Evolutionary conservation across 2,329 filamentous ascomycete species (phyloP).

Genomic region (Cladosporium sp.): DNA sequence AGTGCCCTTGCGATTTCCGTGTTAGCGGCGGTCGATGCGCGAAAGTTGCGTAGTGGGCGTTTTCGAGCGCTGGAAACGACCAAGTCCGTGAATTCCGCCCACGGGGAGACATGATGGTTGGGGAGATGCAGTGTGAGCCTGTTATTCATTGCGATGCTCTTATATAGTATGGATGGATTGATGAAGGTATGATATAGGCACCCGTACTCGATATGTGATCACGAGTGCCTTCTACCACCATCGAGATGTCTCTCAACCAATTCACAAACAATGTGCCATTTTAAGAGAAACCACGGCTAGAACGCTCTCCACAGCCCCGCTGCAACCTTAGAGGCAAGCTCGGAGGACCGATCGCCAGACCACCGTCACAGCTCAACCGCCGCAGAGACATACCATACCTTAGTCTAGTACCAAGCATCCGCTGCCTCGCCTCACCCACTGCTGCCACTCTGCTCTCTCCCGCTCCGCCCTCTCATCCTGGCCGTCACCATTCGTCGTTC

Average conservation of each 20-base stretch:
- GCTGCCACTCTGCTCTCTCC: neutral
- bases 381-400: slow-evolving; percentile 13
- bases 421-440: slow-evolving; percentile 1
- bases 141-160: neutral
- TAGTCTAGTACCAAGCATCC: slow-evolving; percentile 1
- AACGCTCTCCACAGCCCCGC: slow-evolving; percentile 7
- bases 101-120: neutral
- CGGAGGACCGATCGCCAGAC: neutral
- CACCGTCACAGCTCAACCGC: slow-evolving; percentile 1
- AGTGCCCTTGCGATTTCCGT: neutral
- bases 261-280: neutral
- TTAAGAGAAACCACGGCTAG: neutral
- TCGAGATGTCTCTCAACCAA: slow-evolving; percentile 1
- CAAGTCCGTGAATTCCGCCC: neutral
- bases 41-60: neutral
- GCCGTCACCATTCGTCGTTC: slow-evolving; percentile 20
- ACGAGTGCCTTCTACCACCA: neutral
- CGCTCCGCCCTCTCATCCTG: slow-evolving; percentile 16
- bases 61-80: neutral
- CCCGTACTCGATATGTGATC: neutral
- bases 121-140: neutral
- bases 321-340: too few species aligned
- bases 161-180: neutral
- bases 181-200: neutral
- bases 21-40: neutral